Percentiles rank a stretch among this genome's conserved stretches.
phyloP scores from a whole-genome alignment of 2,329 filamentous ascomycete genomes.

The Penicillium sp. region DNA sequence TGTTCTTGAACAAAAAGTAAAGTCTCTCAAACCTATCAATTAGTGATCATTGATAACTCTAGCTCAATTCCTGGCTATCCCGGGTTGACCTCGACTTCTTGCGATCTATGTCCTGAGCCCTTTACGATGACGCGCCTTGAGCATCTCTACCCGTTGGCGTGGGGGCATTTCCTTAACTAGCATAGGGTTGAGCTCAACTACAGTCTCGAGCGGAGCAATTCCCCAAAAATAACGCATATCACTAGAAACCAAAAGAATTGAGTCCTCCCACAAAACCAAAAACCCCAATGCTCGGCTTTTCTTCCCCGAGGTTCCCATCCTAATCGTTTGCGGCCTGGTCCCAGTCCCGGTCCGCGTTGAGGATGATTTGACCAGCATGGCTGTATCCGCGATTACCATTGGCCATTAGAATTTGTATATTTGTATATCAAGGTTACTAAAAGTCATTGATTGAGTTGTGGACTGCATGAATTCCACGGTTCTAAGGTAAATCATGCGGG shows the following conservation, averaged over 20 bases:
- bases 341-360: background rate
- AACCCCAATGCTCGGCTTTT: background rate
- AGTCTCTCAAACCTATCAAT: background rate
- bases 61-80: background rate
- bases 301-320: background rate
- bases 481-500: background rate
- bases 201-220: background rate
- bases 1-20: background rate
- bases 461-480: background rate
- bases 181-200: conserved; percentile 1
- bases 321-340: conserved; percentile 2
- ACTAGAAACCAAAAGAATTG: background rate
- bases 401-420: background rate
- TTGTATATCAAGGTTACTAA: background rate
- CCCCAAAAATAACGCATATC: background rate
- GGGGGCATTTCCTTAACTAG: background rate
- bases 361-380: conserved; percentile 3
- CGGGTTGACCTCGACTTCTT: background rate
- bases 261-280: background rate
- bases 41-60: background rate
- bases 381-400: background rate
- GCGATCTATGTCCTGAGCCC: background rate
- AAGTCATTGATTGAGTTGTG: conserved; percentile 1
- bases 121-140: background rate
- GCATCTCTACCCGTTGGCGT: background rate